These are phyloP conservation scores for Claviceps sp. DNA, from an alignment of 2,329 filamentous ascomycete genomes.

Conservation along the genomic window DNA sequence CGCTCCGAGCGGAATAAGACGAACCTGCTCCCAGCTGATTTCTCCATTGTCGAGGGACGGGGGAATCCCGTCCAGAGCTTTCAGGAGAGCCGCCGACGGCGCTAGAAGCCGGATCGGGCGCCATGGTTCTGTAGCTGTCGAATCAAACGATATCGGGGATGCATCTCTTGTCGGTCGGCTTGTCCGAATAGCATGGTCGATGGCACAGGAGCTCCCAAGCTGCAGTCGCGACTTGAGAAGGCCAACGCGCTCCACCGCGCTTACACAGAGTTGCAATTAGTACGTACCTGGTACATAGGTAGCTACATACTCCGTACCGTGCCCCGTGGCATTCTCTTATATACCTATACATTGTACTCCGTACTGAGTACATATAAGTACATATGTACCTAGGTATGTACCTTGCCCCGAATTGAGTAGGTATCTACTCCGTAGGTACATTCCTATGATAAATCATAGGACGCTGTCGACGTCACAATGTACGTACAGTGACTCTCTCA, in stretches of 20 bases:
- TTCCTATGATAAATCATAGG: too few relatives aligned
- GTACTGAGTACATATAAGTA: too few relatives aligned
- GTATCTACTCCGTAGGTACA: too few relatives aligned
- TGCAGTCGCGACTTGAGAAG: neutral
- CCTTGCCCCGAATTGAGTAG: too few relatives aligned
- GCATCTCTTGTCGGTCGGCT: constrained; percentile 2
- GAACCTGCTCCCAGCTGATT: constrained; percentile 66
- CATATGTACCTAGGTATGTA: too few relatives aligned
- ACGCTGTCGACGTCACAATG: neutral
- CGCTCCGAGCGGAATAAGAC: constrained; percentile 13
- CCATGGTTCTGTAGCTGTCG: constrained; percentile 33
- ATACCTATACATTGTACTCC: too few relatives aligned
- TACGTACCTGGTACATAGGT: too few relatives aligned
- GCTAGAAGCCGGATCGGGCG: constrained; percentile 45
- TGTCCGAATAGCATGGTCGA: constrained; percentile 4
- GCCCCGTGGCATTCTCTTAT: too few relatives aligned
- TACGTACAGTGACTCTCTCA: too few relatives aligned
- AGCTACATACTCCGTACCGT: too few relatives aligned
- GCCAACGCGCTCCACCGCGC: too few relatives aligned
- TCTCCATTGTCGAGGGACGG: constrained; percentile 62
- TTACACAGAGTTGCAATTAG: too few relatives aligned
- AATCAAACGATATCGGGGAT: constrained; percentile 7
- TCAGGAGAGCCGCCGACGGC: constrained; percentile 58
- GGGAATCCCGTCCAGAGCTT: constrained; percentile 72
- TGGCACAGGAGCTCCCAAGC: neutral